Evolutionary conservation across 805 yeast species (phyloP).

Genomic region (Candida multigemmis): DNA sequence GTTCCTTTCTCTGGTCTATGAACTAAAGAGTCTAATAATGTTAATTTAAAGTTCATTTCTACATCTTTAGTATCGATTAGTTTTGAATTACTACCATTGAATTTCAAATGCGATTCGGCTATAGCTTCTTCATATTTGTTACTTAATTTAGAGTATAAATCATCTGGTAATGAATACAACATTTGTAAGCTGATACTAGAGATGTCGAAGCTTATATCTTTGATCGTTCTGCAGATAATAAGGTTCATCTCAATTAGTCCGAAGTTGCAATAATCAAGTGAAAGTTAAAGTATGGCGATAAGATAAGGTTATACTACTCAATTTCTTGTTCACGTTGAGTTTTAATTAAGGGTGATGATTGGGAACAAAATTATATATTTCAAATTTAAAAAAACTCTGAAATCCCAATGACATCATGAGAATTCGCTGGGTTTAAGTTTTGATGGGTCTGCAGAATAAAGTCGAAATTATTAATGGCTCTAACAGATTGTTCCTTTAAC

Average conservation of each 20-base stretch:
- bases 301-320: background rate
- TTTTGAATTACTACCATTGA: constrained; percentile 43
- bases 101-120: constrained; percentile 35
- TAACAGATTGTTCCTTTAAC: too few relatives aligned
- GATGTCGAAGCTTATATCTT: background rate
- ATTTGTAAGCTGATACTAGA: constrained; percentile 4
- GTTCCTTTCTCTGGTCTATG: constrained; percentile 33
- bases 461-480: too few relatives aligned
- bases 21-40: constrained; percentile 22
- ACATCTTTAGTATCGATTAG: too few relatives aligned
- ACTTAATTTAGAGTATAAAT: constrained; percentile 25
- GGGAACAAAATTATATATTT: too few relatives aligned
- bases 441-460: too few relatives aligned
- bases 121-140: constrained; percentile 42
- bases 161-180: constrained; percentile 22
- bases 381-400: too few relatives aligned
- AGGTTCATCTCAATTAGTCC: background rate
- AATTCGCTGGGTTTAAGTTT: too few relatives aligned
- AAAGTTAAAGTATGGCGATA: background rate
- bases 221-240: background rate
- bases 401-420: too few relatives aligned
- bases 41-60: constrained; percentile 16
- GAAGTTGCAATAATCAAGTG: background rate
- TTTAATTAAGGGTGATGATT: too few relatives aligned
- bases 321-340: too few relatives aligned